Base-by-base conservation (phyloP, 805 yeast genomes). In the Scheffersomyces amazonensis region DNA sequence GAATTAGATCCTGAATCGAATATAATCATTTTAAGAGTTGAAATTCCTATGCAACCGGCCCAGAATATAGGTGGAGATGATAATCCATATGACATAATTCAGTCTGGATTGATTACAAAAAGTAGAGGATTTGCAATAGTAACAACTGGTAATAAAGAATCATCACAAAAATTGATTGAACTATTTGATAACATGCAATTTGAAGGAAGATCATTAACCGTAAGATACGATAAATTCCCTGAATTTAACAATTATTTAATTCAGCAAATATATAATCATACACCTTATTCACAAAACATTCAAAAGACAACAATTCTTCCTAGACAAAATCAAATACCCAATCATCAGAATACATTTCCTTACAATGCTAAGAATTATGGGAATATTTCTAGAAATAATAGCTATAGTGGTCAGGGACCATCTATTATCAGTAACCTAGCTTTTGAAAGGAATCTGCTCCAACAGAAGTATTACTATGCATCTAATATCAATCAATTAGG, bases 81-180 rank as follows among this genome's bases (percentile, higher is more conserved):
- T 16, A 30, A 31, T 33, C 73, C 25, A 60, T 61, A 40, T 70
- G 66, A 34, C 20, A n/a, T 20, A 13, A 29, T 10, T 8, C 41
- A 19, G n/a, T 30, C 41, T 15, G 33, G 13, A 16, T 17, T 28
- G 2, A 19, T 33, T 8, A 31, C 24, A 2, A 44, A 40, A 39
- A 57, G 63, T 22, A 73, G 79, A 48, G 88, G 89, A 2, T 82
- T 78, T 62, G 88, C 87, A 1, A 72, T 82, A 34, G 85, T 79
- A 1, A 66, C 73, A 3, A 80, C 78, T 17, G 65, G 65, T 1
- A 55, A 67, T 27, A 67, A 63, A 22, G 64, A 57, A 7, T 76
- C 75, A 24, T 76, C 84, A 3, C 61, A 62, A 3, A 61, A 62
- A 29, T 67, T 80, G 12, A 80, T 82, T 31, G 58, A 64, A 18